These are phyloP conservation scores for Bolboschoenus planiculmis DNA, from an alignment of 176 grass and related monocot species.

Conservation along the genomic window DNA sequence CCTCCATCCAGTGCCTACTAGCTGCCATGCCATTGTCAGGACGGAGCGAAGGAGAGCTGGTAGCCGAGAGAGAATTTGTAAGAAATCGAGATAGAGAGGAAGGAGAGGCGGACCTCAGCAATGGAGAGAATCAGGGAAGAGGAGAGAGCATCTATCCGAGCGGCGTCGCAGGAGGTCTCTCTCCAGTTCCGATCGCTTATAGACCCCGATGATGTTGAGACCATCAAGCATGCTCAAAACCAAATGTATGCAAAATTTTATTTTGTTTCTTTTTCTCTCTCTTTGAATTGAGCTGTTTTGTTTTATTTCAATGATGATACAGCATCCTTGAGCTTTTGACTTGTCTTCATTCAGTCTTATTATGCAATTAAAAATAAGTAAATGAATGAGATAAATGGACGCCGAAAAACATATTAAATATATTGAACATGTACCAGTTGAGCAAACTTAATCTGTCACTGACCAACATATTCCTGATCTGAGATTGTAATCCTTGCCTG, in stretches of 20 bases:
- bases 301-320: background rate
- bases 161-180: constrained; percentile 57
- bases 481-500: background rate
- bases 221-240: constrained; percentile 59
- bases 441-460: background rate
- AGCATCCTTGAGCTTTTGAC: background rate
- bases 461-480: background rate
- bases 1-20: too few species aligned
- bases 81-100: background rate
- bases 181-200: constrained; percentile 50
- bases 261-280: background rate
- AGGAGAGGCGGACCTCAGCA: background rate
- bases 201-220: constrained; percentile 36
- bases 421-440: background rate
- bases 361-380: background rate
- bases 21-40: too few species aligned
- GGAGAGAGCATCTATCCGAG: constrained; percentile 23
- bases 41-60: background rate
- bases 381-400: background rate
- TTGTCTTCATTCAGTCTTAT: background rate
- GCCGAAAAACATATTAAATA: background rate
- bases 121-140: constrained; percentile 35
- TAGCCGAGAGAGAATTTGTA: background rate
- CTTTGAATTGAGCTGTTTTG: background rate
- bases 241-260: constrained; percentile 39